Conservation (phyloP, 23 red algal genomes). For the Gracilariopsis chorda region DNA sequence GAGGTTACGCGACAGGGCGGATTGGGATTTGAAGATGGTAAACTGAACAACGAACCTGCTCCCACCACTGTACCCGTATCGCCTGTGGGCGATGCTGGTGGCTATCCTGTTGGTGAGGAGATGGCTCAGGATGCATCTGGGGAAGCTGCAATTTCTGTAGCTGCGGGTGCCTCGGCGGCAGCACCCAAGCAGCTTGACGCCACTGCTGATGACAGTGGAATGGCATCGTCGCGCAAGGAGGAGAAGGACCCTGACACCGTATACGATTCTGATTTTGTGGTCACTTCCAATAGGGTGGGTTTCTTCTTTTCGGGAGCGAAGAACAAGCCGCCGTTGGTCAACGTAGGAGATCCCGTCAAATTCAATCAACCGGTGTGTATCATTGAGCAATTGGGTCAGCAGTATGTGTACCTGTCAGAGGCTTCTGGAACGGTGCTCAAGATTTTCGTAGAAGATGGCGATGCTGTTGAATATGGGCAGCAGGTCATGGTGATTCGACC, state of each 20-base stretch:
- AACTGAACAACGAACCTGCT: background rate
- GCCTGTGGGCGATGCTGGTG: background rate
- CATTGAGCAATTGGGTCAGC: conserved; percentile 88
- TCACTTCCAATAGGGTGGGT: conserved; percentile 79
- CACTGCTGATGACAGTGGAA: background rate
- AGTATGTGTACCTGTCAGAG: conserved; percentile 90
- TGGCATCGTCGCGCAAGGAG: background rate
- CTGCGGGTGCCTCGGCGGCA: background rate
- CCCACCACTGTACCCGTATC: background rate
- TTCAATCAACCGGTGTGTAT: conserved; percentile 90
- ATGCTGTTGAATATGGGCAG: conserved; percentile 83
- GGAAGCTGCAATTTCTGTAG: background rate
- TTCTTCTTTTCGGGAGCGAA: conserved; percentile 79
- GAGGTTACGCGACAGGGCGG: conserved; percentile 57
- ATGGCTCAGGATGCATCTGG: background rate
- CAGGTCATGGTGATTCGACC: conserved; percentile 85
- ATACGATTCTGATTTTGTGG: conserved; percentile 76
- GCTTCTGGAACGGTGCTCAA: conserved; percentile 80
- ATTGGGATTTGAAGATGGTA: conserved; percentile 44
- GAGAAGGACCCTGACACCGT: conserved; percentile 22
- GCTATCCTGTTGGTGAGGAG: background rate
- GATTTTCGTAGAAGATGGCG: conserved; percentile 91
- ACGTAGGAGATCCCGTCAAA: conserved; percentile 75
- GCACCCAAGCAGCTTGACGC: background rate
- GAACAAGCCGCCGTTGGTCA: conserved; percentile 82